Evolutionary conservation across 805 yeast species (phyloP).

Genomic region (Yamadazyma scolyti): DNA sequence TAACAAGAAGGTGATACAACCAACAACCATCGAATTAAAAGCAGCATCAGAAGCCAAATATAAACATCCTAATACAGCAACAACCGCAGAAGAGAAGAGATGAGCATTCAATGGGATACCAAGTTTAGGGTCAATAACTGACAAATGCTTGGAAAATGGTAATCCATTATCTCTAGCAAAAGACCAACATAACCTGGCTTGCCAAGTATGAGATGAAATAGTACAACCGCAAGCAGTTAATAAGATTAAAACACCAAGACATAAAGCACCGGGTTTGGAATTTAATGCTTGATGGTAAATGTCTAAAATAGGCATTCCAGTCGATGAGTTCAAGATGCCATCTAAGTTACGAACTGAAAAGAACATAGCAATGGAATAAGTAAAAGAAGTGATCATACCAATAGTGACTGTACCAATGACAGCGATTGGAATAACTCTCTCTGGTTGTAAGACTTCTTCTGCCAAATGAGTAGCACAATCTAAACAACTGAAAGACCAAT

Average conservation of each 20-base stretch:
- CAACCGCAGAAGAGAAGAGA: constrained; percentile 48
- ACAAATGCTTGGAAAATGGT: constrained; percentile 51
- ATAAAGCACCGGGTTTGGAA: constrained; percentile 52
- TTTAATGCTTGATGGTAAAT: constrained; percentile 56
- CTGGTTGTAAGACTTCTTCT: constrained; percentile 60
- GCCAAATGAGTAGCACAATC: constrained; percentile 73
- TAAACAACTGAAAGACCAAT: constrained; percentile 66
- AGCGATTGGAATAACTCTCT: constrained; percentile 56
- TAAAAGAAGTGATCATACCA: constrained; percentile 59
- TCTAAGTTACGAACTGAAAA: constrained; percentile 54
- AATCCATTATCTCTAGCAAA: constrained; percentile 64
- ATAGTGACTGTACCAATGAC: constrained; percentile 61
- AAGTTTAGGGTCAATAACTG: constrained; percentile 41
- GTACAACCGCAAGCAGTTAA: constrained; percentile 57
- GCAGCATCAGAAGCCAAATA: constrained; percentile 67
- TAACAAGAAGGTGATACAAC: constrained; percentile 56
- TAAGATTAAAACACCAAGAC: constrained; percentile 46
- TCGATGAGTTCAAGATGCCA: constrained; percentile 42
- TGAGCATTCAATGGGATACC: constrained; percentile 62
- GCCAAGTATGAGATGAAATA: constrained; percentile 65
- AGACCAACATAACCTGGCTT: constrained; percentile 65
- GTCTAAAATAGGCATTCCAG: constrained; percentile 64
- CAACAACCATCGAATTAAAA: constrained; percentile 60
- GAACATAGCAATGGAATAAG: constrained; percentile 54
- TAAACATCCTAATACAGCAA: constrained; percentile 55